phyloP scores from a whole-genome alignment of 129 eudicot species.

The Silybum marianum region DNA sequence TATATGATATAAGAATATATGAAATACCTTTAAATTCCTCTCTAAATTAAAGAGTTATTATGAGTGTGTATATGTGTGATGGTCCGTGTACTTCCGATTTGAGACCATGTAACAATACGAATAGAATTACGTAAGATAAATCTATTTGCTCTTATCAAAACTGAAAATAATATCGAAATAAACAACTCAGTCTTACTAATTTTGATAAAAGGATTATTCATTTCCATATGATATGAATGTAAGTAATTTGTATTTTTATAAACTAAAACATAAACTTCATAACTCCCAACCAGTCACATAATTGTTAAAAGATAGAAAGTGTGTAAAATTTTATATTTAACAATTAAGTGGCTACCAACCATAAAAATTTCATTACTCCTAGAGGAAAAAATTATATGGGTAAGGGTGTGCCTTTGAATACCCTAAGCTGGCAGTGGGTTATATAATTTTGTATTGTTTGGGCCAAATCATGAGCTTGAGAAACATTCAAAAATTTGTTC shows the following conservation, averaged over 20 bases:
- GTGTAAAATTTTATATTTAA: no score
- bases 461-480: not conserved
- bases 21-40: not conserved
- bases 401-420: not conserved
- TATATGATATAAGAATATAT: not conserved
- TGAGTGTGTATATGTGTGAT: not conserved
- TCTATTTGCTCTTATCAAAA: no score
- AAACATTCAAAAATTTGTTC: not conserved
- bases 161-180: no score
- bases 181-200: not conserved
- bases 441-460: no score
- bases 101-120: no score
- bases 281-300: not conserved
- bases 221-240: not conserved
- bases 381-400: not conserved
- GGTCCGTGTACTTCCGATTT: not conserved
- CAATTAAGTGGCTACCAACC: no score
- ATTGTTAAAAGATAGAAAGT: no score
- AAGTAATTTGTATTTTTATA: not conserved
- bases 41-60: not conserved
- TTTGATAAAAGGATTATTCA: not conserved
- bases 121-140: no score
- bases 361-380: no score
- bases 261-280: not conserved
- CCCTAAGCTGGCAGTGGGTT: not conserved